Evolutionary conservation across 495 filamentous ascomycete genomes (phyloP), one percentile per base, ranked within the genome.

Genomic region (Bombardia bombarda): DNA sequence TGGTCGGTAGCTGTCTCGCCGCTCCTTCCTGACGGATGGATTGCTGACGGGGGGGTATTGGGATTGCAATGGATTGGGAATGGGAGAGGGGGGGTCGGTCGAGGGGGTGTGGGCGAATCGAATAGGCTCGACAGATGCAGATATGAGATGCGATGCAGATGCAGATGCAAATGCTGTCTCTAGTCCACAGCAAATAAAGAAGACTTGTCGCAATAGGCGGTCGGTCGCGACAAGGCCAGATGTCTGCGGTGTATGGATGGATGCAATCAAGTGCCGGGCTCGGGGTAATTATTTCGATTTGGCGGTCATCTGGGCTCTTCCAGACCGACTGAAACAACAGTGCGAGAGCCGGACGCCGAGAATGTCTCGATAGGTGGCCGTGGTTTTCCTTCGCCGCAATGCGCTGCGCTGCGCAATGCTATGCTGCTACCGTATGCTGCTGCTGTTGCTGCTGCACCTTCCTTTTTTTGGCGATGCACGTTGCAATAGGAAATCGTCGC

Each of bases 371-470:
- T 13, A 1, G 14, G 17, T 22, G 5, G 34, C 16, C 22, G 34
- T 25, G 35, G 42, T 14, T 45, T 45, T 43, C 17, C 41, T 25
- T 34, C 42, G n/a, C n/a, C n/a, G n/a, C n/a, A n/a, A n/a, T n/a
- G n/a, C n/a, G n/a, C n/a, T n/a, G n/a, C n/a, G n/a, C n/a, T n/a
- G n/a, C n/a, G n/a, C n/a, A n/a, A n/a, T n/a, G n/a, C n/a, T n/a
- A n/a, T n/a, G n/a, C n/a, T n/a, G n/a, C n/a, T n/a, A n/a, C n/a
- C n/a, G n/a, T n/a, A n/a, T n/a, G n/a, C n/a, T n/a, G n/a, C n/a
- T n/a, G n/a, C n/a, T n/a, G n/a, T n/a, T n/a, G n/a, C n/a, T n/a
- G 40, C 33, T 48, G 50, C 50, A 51, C 54, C 45, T 60, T 52
- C 25, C 56, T 56, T 38, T 39, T 57, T 57, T 52, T 35, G 53